Conservation (phyloP, 2,329 filamentous ascomycete genomes). For the Madurella mycetomatis region DNA sequence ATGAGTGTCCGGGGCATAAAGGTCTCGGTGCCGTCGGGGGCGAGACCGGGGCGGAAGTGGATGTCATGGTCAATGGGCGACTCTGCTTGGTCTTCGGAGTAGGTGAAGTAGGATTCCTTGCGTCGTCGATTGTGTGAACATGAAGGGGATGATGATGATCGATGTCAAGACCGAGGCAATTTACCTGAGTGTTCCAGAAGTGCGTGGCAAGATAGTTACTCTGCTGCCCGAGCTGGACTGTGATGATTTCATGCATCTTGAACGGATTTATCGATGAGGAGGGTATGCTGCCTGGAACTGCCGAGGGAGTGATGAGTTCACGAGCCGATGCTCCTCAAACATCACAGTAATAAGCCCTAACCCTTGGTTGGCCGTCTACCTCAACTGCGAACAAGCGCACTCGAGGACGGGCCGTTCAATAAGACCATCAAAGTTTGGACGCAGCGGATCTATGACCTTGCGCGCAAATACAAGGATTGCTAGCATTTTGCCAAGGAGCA, state of each 20-base stretch:
- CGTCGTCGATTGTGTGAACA: not conserved
- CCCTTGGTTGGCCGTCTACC: too few species aligned
- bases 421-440: too few species aligned
- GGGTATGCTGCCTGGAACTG: too few species aligned
- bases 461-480: too few species aligned
- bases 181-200: slow-evolving; percentile 93
- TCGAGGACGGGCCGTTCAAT: too few species aligned
- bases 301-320: not conserved
- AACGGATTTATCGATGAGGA: not conserved
- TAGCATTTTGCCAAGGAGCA: too few species aligned
- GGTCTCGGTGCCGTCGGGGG: slow-evolving; percentile 80
- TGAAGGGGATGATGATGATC: not conserved
- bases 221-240: slow-evolving; percentile 85
- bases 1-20: slow-evolving; percentile 88
- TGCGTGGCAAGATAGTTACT: slow-evolving; percentile 93
- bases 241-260: slow-evolving; percentile 89
- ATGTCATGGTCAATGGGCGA: slow-evolving; percentile 75
- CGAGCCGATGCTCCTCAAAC: not conserved
- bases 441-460: too few species aligned
- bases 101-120: slow-evolving; percentile 97
- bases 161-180: slow-evolving; percentile 1
- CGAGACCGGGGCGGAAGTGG: slow-evolving; percentile 80
- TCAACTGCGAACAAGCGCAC: too few species aligned
- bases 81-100: slow-evolving; percentile 57
- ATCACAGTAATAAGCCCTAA: too few species aligned